Evolutionary conservation across 2,329 filamentous ascomycete species (phyloP), one percentile per base, ranked within the genome.

Genomic region (Scolecobasidium constrictum): DNA sequence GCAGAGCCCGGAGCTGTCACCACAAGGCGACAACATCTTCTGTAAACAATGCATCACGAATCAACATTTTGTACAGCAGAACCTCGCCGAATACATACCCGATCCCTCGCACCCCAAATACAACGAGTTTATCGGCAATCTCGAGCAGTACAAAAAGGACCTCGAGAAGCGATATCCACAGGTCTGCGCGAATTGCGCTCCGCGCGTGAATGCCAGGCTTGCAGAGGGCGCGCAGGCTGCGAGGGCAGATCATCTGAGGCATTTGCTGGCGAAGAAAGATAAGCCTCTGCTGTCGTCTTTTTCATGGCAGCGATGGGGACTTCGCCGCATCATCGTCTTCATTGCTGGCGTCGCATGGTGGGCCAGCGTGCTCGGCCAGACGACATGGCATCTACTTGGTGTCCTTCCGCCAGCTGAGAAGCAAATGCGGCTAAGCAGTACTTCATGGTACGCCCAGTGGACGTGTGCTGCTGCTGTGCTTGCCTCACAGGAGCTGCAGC

Each of bases 151-250:
- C 58, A 79, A 81, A 47, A 72, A 69, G 47, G 72, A 79, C 40
- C 69, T 95, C 15, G 88, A 95, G 64, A 70, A 77, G 53, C 75
- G 83, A 39, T 96, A 95, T 56, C 92, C 92, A 1, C 86, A 92
- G 56, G 81, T 94, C 46, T 98, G 92, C 65, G 73, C 73, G 48
- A 69, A 77, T 36, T 98, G 92, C 61, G 82, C 84, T 49, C 82
- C 80, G 4, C 76, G 69, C 47, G 88, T 90, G 17, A 75, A 81
- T 48, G 66, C 73, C 26, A 74, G 78, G 47, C 78, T 95, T 41
- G 71, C 75, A 17, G 69, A 77, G 50, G 78, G 85, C 0, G 81
- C 77, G 6, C 94, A 94, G 56, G 82, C 79, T 22, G 87, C 87
- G 20, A 85, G 86, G 61, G 82, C 84, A n/a, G 86, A 93, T 51